Base-by-base conservation (phyloP, 345 rosid genomes). In the Eucalyptus cloeziana region DNA sequence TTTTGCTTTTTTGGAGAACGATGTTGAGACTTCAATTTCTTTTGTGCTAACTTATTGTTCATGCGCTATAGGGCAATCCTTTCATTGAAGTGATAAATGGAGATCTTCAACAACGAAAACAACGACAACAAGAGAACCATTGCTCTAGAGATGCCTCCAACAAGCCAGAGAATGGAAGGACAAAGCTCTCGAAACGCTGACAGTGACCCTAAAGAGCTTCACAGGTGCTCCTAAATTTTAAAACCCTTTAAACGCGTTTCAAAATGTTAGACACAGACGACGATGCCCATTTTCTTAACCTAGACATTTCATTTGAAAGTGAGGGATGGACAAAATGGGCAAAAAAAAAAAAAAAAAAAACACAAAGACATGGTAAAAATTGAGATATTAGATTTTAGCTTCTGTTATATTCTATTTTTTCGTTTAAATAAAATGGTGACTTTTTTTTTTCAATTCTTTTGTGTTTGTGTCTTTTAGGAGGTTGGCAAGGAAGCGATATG, bases 121-220 rank as follows among this genome's bases (percentile, higher is more conserved):
- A 12, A 14, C 2, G 37, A 31, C 76, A 64, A 40, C 83, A 37
- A 71, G 83, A 37, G 27, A 10, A 76, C 8, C 45, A 76, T 37
- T 37, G 47, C 27, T 22, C 47, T 21, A 5, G 83, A 11, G 47
- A 76, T 76, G 83, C 47, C 27, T 37, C 83, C 83, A 19, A 76
- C 45, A 76, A 71, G 45, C 83, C 83, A 37, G 83, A 37, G 87
- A 87, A 88, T 88, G 94, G 92, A 93, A 92, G 90, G 87, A 85
- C 87, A 22, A 85, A 25, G 51, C 87, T 47, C 87, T 85, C 13
- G 9, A 85, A 37, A 37, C 45, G 80, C 49, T 56, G 80, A 30
- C 54, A 62, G 90, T 14, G 56, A 85, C 22, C 31, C 87, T 49
- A 56, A 30, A 49, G 50, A 85, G 37, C 87, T 85, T 49, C n/a